These are phyloP conservation scores for Alternaria brassicicola DNA, from an alignment of 2,329 filamentous ascomycete species.

Conservation along the genomic window DNA sequence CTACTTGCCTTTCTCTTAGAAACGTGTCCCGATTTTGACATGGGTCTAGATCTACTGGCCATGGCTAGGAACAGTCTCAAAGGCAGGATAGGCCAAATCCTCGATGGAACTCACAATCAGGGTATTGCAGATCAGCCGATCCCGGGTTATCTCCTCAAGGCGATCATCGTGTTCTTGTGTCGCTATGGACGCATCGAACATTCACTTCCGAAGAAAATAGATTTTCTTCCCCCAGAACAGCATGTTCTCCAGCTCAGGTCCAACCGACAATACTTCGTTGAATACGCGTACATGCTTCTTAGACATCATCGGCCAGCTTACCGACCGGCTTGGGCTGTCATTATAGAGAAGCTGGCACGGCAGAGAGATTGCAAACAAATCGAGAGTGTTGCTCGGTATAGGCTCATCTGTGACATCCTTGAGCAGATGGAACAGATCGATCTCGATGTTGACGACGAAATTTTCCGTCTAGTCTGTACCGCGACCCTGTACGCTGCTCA, in stretches of 20 bases:
- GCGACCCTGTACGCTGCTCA: slow-evolving; percentile 40
- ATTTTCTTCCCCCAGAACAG: slow-evolving; percentile 16
- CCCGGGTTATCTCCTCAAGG: slow-evolving; percentile 34
- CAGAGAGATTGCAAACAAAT: slow-evolving; percentile 3
- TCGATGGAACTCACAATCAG: slow-evolving; percentile 25
- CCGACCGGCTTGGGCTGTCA: slow-evolving; percentile 40
- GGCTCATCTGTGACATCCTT: slow-evolving; percentile 31
- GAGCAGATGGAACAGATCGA: slow-evolving; percentile 34
- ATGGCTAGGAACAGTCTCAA: slow-evolving; percentile 22
- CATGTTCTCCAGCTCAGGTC: slow-evolving; percentile 25
- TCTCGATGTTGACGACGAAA: slow-evolving; percentile 43
- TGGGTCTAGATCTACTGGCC: slow-evolving; percentile 28
- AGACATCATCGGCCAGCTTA: slow-evolving; percentile 29
- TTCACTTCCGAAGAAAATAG: slow-evolving; percentile 3
- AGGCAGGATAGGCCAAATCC: slow-evolving; percentile 29
- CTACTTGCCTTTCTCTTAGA: slow-evolving; percentile 64
- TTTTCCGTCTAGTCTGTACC: slow-evolving; percentile 43
- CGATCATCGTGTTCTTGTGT: slow-evolving; percentile 42
- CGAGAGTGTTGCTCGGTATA: slow-evolving; percentile 26
- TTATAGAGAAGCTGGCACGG: slow-evolving; percentile 32
- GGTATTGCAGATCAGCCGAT: slow-evolving; percentile 12
- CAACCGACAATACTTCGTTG: slow-evolving; percentile 34
- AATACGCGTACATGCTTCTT: slow-evolving; percentile 41
- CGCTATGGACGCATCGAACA: slow-evolving; percentile 34
- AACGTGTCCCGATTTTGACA: slow-evolving; percentile 34